phyloP scores from a whole-genome alignment of 116 monocot genomes.

The Iris pallida region DNA sequence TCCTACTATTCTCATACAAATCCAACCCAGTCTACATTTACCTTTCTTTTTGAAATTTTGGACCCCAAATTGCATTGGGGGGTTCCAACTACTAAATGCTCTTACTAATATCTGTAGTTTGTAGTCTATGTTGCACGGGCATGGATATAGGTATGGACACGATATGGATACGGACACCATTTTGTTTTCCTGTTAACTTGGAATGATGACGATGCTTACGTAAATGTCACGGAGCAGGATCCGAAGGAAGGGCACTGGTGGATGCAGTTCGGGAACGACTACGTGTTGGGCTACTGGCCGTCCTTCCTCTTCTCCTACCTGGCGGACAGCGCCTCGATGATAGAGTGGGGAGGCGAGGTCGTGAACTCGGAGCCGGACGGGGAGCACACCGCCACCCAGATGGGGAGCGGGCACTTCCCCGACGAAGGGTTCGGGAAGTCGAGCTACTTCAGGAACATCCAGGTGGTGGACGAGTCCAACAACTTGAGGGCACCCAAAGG shows the following conservation, averaged over 20 bases:
- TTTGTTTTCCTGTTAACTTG: too few species aligned
- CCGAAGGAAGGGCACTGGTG: constrained; percentile 18
- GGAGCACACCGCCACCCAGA: constrained; percentile 15
- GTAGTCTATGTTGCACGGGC: too few species aligned
- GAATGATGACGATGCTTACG: neutral
- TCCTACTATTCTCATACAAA: too few species aligned
- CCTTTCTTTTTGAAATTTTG: too few species aligned
- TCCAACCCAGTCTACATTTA: too few species aligned
- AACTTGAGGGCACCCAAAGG: neutral
- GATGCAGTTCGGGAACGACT: constrained; percentile 20
- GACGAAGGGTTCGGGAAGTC: constrained; percentile 10
- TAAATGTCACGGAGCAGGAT: constrained; percentile 1
- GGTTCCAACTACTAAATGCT: too few species aligned
- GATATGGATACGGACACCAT: too few species aligned
- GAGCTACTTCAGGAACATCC: constrained; percentile 17
- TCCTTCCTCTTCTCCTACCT: constrained; percentile 19
- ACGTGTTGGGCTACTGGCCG: constrained; percentile 20
- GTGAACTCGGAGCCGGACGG: constrained; percentile 13
- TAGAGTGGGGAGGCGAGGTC: constrained; percentile 20
- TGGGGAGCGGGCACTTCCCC: constrained; percentile 19
- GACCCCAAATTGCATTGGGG: too few species aligned
- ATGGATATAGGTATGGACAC: too few species aligned
- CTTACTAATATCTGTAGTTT: too few species aligned
- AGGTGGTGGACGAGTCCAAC: constrained; percentile 11
- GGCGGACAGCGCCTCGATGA: constrained; percentile 14